A percentile compares a stretch with the other conserved stretches of the same genome.
These are phyloP conservation scores for Raddia distichophylla DNA, from an alignment of 176 grass and related monocot species.

Conservation along the genomic window DNA sequence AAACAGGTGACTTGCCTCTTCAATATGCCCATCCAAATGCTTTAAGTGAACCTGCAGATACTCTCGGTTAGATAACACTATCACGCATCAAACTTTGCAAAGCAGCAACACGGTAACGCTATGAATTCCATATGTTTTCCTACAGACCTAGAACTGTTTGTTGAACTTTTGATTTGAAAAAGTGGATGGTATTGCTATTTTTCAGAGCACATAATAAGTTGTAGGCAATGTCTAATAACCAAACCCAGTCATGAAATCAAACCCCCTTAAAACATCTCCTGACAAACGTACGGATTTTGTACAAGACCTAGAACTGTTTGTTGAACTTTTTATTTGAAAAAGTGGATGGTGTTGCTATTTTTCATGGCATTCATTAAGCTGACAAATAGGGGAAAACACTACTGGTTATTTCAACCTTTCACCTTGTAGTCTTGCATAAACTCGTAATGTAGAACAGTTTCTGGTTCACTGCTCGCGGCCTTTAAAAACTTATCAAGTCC, in stretches of 20 bases:
- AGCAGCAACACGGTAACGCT: background rate
- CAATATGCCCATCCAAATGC: conserved; percentile 94
- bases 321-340: too few relatives aligned
- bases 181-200: conserved; percentile 21
- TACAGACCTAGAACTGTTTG: background rate
- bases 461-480: conserved; percentile 81
- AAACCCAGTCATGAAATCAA: too few relatives aligned
- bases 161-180: conserved; percentile 21
- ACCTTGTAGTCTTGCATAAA: conserved; percentile 99
- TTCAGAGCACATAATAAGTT: too few relatives aligned
- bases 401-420: background rate
- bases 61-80: conserved; percentile 28
- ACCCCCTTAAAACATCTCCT: too few relatives aligned
- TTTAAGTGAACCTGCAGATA: conserved; percentile 89
- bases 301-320: too few relatives aligned
- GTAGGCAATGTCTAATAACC: too few relatives aligned
- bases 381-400: background rate
- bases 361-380: conserved; percentile 2
- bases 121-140: conserved; percentile 4
- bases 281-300: too few relatives aligned
- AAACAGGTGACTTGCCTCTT: conserved; percentile 65
- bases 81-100: background rate
- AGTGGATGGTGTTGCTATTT: too few relatives aligned
- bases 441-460: conserved; percentile 96
- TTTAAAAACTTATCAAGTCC: conserved; percentile 95